phyloP scores from a whole-genome alignment of 768 basidiomycete species.

The Tricholoma hemisulphureum region DNA sequence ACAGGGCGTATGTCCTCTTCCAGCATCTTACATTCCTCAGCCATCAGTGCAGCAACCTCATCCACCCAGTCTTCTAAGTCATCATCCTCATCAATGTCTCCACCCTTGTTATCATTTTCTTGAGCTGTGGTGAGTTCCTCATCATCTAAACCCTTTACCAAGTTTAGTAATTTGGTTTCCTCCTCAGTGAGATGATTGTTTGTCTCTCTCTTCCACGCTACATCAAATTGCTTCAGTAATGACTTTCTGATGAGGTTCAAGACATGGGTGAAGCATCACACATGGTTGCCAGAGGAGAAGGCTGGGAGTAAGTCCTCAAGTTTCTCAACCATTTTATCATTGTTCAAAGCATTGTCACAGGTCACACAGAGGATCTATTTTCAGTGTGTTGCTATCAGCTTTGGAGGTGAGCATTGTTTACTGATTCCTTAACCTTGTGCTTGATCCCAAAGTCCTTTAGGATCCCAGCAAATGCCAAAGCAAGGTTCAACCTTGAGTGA shows the following conservation, averaged over 20 bases:
- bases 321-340: neutral
- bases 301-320: conserved; percentile 22
- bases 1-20: conserved; percentile 21
- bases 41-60: conserved; percentile 8
- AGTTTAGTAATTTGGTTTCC: neutral
- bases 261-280: neutral
- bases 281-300: conserved; percentile 21
- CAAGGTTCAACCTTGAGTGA: conserved; percentile 29
- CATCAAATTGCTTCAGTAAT: conserved; percentile 18
- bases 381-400: no score
- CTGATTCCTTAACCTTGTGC: conserved; percentile 25
- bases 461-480: conserved; percentile 23
- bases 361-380: no score
- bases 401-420: no score
- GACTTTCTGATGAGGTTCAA: neutral
- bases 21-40: conserved; percentile 14
- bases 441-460: conserved; percentile 29
- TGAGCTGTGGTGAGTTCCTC: neutral
- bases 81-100: conserved; percentile 18
- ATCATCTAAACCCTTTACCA: neutral
- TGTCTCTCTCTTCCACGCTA: conserved; percentile 35
- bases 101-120: conserved; percentile 1
- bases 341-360: neutral
- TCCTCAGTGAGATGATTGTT: conserved; percentile 23
- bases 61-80: conserved; percentile 23